These are phyloP conservation scores for Tetradesmus lagerheimii DNA, from an alignment of 139 green algal genomes.

Conservation along the genomic window DNA sequence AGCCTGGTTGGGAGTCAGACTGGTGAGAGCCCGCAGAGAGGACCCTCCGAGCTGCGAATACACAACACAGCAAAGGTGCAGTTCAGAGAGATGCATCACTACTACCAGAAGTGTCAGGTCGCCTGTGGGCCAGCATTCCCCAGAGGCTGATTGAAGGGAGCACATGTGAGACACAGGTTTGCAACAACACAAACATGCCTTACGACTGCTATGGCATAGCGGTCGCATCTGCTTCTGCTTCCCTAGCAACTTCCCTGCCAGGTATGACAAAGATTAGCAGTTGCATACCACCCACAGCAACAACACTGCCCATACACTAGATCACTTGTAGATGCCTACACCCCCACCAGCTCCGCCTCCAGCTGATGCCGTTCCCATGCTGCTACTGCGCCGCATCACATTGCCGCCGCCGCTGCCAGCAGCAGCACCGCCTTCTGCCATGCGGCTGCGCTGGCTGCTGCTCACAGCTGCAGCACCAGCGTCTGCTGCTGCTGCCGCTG, in stretches of 20 bases:
- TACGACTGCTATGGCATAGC: too few relatives aligned
- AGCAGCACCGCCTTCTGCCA: neutral
- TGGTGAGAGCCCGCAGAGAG: neutral
- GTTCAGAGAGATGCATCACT: too few relatives aligned
- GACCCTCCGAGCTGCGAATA: neutral
- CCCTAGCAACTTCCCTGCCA: too few relatives aligned
- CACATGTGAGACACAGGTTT: too few relatives aligned
- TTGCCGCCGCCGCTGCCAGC: conserved; percentile 46
- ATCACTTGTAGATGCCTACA: neutral
- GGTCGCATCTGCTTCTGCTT: too few relatives aligned
- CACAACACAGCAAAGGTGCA: too few relatives aligned
- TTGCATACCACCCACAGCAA: neutral
- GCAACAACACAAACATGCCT: too few relatives aligned
- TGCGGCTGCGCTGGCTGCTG: conserved; percentile 9
- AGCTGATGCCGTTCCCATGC: neutral
- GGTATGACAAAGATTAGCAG: too few relatives aligned
- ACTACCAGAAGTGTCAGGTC: too few relatives aligned
- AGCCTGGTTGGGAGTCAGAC: too few relatives aligned
- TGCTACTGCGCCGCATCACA: neutral
- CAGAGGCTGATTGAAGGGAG: too few relatives aligned
- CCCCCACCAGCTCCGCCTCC: neutral
- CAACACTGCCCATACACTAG: neutral
- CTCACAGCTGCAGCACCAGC: neutral
- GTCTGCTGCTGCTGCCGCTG: neutral
- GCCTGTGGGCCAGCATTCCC: too few relatives aligned